Percentiles rank a stretch among this genome's conserved stretches.
Conservation (phyloP, 768 basidiomycete species). For the Trametopsis cervina region DNA sequence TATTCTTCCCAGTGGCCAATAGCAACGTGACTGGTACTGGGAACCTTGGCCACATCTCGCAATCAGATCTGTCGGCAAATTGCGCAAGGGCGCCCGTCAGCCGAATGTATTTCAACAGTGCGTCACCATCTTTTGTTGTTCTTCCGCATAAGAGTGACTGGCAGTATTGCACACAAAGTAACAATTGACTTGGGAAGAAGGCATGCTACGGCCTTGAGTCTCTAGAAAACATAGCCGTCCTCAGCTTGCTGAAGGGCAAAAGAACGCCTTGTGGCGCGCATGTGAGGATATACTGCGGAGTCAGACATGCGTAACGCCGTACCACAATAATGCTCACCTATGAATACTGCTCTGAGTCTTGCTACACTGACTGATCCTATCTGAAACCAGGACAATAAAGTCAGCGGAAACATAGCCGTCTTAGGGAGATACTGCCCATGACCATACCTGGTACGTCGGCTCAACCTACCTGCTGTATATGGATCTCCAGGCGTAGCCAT, state of each 20-base stretch:
- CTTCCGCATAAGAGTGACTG: neutral
- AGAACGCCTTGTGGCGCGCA: neutral
- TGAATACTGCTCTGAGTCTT: neutral
- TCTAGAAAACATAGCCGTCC: neutral
- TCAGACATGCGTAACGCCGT: neutral
- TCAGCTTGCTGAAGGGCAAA: neutral
- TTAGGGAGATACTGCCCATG: too few relatives aligned
- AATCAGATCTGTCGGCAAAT: neutral
- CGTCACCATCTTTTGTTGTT: slow-evolving; percentile 3
- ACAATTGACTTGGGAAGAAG: slow-evolving; percentile 8
- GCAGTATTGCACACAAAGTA: slow-evolving; percentile 2
- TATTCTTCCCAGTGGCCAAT: neutral
- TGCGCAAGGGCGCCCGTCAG: neutral
- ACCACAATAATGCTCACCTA: too few relatives aligned
- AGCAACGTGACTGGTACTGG: neutral
- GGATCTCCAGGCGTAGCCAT: too few relatives aligned
- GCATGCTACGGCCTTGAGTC: slow-evolving; percentile 3
- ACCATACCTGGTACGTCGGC: too few relatives aligned
- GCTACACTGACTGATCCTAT: neutral
- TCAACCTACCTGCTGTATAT: too few relatives aligned
- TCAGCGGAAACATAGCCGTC: too few relatives aligned
- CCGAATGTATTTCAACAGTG: neutral
- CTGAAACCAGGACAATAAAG: too few relatives aligned
- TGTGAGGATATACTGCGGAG: neutral
- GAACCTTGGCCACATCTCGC: neutral